phyloP scores from a whole-genome alignment of 192 early-diverging fungal species.

The Coemansia javaensis region DNA sequence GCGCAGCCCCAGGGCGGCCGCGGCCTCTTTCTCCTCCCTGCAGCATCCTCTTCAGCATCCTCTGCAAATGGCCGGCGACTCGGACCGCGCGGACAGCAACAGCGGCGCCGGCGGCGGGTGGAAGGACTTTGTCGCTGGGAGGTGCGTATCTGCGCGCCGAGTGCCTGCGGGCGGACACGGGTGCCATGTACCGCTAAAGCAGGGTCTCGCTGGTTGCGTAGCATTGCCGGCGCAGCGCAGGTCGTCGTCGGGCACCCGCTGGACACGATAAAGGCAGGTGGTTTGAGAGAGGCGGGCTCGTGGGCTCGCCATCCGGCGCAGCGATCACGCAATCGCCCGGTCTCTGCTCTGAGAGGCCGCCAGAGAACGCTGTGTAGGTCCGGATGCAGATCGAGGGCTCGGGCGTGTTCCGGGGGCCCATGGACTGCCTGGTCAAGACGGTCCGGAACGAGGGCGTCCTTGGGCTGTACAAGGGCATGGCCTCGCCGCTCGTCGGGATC shows the following conservation, averaged over 20 bases:
- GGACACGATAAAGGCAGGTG: constrained; percentile 72
- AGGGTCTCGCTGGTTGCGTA: too few relatives aligned
- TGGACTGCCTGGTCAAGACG: constrained; percentile 80
- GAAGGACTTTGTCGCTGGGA: constrained; percentile 62
- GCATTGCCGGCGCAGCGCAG: constrained; percentile 64
- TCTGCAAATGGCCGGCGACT: too few relatives aligned
- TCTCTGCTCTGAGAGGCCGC: too few relatives aligned
- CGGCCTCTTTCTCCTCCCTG: too few relatives aligned
- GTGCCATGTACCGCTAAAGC: too few relatives aligned
- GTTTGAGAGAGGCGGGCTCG: too few relatives aligned
- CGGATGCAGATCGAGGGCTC: constrained; percentile 63
- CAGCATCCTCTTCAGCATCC: too few relatives aligned
- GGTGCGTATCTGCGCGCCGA: constrained; percentile 29
- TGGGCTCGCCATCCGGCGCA: background rate
- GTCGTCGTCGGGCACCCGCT: constrained; percentile 73
- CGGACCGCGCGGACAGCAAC: too few relatives aligned
- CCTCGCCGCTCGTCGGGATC: constrained; percentile 74
- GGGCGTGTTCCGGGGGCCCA: constrained; percentile 61
- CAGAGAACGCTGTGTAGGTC: constrained; percentile 46
- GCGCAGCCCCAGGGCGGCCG: too few relatives aligned
- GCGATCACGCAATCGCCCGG: constrained; percentile 1
- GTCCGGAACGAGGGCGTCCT: constrained; percentile 73
- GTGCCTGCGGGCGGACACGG: too few relatives aligned
- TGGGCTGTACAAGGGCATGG: constrained; percentile 83
- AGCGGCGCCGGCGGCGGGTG: constrained; percentile 29